Evolutionary conservation across 352 stramenopile genomes (phyloP).

Genomic region (Phytophthora multivora): DNA sequence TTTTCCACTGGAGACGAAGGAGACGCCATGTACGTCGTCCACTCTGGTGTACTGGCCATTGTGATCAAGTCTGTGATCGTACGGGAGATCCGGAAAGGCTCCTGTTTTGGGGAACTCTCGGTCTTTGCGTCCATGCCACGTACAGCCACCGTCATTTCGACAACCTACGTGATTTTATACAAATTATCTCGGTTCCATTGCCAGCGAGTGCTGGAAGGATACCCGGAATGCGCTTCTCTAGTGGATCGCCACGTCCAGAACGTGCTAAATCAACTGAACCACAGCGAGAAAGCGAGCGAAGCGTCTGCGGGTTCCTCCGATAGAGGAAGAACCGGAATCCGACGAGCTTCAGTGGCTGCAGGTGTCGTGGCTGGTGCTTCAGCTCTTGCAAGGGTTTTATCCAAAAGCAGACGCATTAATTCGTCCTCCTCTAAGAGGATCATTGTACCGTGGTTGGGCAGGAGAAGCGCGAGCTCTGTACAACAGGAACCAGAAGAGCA

Average conservation of each 20-base stretch:
- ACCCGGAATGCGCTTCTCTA: constrained; percentile 41
- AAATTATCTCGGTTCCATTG: constrained; percentile 63
- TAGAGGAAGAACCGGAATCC: background rate
- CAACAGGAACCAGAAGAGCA: background rate
- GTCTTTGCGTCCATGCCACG: constrained; percentile 62
- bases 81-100: constrained; percentile 69
- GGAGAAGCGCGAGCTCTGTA: constrained; percentile 7
- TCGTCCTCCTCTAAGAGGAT: background rate
- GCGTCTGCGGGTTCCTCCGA: background rate
- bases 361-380: constrained; percentile 7
- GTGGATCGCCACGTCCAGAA: constrained; percentile 30
- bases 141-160: constrained; percentile 59
- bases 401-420: constrained; percentile 2
- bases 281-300: background rate
- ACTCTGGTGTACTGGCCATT: constrained; percentile 67
- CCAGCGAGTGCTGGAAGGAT: constrained; percentile 56
- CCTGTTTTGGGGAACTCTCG: constrained; percentile 74
- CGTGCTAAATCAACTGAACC: constrained; percentile 17
- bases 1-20: constrained; percentile 62
- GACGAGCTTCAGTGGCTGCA: constrained; percentile 9
- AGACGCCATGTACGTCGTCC: constrained; percentile 78
- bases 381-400: constrained; percentile 3
- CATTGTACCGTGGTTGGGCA: background rate
- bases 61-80: constrained; percentile 62
- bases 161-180: constrained; percentile 73